phyloP scores from a whole-genome alignment of 2,329 filamentous ascomycete genomes.

The Hymenotorrendiella dingleyae region DNA sequence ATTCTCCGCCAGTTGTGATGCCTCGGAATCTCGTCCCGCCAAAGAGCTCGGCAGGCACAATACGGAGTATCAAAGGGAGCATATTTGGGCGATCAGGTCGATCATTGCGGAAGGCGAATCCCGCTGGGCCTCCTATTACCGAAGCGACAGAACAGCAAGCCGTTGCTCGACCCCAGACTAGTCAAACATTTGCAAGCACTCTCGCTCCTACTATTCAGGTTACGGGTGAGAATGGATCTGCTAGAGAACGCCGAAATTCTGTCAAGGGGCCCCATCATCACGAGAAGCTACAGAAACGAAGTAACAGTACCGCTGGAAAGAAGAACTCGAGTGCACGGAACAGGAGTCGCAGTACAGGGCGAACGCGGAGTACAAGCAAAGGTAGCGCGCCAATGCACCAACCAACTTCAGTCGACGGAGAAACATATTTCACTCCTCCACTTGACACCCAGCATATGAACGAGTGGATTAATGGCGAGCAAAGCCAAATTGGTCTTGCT shows the following conservation, averaged over 20 bases:
- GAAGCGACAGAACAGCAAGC: conserved; percentile 30
- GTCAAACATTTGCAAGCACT: conserved; percentile 20
- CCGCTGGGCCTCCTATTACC: conserved; percentile 29
- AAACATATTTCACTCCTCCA: conserved; percentile 43
- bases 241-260: conserved; percentile 24
- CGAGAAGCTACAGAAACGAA: conserved; percentile 33
- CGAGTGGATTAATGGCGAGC: conserved; percentile 29
- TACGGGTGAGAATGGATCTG: conserved; percentile 54
- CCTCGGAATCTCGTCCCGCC: conserved; percentile 44
- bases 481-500: conserved; percentile 8
- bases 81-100: conserved; percentile 62
- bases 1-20: conserved; percentile 22
- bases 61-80: conserved; percentile 65
- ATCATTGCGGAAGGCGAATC: conserved; percentile 38
- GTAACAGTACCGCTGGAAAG: conserved; percentile 34
- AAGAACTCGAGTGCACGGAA: conserved; percentile 43
- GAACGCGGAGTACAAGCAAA: conserved; percentile 39
- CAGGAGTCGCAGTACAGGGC: conserved; percentile 42
- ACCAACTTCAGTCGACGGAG: conserved; percentile 38
- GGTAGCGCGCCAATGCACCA: conserved; percentile 19
- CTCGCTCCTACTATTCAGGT: conserved; percentile 67
- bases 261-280: conserved; percentile 28
- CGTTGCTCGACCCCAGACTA: conserved; percentile 28
- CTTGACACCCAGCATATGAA: conserved; percentile 26
- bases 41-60: conserved; percentile 64